Base-by-base conservation (phyloP, 768 basidiomycete genomes). In the Terana coerulea region DNA sequence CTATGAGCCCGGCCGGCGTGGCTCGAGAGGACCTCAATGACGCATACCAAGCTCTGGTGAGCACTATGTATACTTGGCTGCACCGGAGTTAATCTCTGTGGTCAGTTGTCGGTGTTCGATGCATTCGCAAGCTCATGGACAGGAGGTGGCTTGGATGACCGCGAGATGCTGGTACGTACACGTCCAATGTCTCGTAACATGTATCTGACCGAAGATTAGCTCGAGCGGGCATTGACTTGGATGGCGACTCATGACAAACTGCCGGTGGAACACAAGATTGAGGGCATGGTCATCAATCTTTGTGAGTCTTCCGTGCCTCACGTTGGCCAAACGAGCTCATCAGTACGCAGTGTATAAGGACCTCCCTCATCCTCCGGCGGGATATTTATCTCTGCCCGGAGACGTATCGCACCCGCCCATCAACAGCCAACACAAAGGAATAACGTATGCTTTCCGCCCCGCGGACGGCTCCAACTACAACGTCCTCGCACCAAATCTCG, bases 361-460 rank as follows among this genome's bases (percentile, higher is more conserved):
- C 65, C 77, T 92, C 30, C 87, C 88, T 3, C 89, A 89, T 55
- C 88, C 88, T 4, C 83, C 86, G 9, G 67, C 65, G 43, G 72
- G 71, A 10, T 87, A 81, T 61, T 67, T 86, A 33, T 59, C 67
- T 9, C 47, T 60, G 33, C 56, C 61, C 56, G 26, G 21, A 26
- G 43, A 45, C 72, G 30, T 85, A 84, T 52, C 75, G 75, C 4
- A 84, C 71, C 59, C 78, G 87, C 39, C 68, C 74, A 11, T 0
- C 79, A 88, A 62, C 85, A 83, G 14, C 26, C 66, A 85, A 29
- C 85, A 86, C 21, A 75, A 64, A 59, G 83, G 82, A 3, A 75
- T 80, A 28, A 71, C 75, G 22, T 84, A 86, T 9, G 88, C 54
- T 15, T 58, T 47, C 51, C 66, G 73, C 47, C 8, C 64, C 4